Evolutionary conservation across 169 alveolate genomes (phyloP), one percentile per base, ranked within the genome.

Genomic region (Toxoplasma gondii): DNA sequence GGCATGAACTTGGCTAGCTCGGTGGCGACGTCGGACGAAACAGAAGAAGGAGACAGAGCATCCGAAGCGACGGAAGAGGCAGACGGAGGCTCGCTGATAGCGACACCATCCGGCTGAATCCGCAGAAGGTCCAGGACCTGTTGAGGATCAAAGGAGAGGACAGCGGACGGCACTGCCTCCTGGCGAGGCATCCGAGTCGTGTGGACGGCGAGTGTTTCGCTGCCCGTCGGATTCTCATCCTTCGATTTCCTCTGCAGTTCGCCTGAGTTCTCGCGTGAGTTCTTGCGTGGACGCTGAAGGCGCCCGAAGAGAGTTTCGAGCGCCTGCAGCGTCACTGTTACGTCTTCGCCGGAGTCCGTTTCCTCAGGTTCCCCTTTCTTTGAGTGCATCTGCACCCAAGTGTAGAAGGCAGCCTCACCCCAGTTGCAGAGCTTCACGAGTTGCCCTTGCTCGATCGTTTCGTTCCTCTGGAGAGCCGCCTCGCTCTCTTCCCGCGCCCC

Each of bases 401-500:
- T 22, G 64, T 88, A 88, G 53, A 88, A 88, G 27, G 92, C 92
- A 4, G 92, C 92, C 53, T 88, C 92, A 31, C 41, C 27, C 92
- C 92, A 88, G 84, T 17, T n/a, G 58, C 92, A 88, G 34, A 88
- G 92, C 83, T 88, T 88, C 38, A 88, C 38, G 54, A 88, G 92
- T 64, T 64, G 81, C 10, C 81, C 80, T 9, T 31, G 81, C 70
- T 86, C 24, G 78, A 17, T 54, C 44, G 49, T 5, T 0, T 78
- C 45, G 22, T 36, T 36, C 86, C 22, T 78, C 86, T 2, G 22
- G 44, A 19, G 58, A 31, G 45, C 45, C 86, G 86, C 2, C 45
- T 4, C n/a, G 9, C 86, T 78, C 22, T 31, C 27, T 4, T 9
- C 10, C 86, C 10, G 12, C 86, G 45, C 45, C 86, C 27, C 86